These are phyloP conservation scores for Penicillium sp. DNA, from an alignment of 2,329 filamentous ascomycete species.

Conservation along the genomic window DNA sequence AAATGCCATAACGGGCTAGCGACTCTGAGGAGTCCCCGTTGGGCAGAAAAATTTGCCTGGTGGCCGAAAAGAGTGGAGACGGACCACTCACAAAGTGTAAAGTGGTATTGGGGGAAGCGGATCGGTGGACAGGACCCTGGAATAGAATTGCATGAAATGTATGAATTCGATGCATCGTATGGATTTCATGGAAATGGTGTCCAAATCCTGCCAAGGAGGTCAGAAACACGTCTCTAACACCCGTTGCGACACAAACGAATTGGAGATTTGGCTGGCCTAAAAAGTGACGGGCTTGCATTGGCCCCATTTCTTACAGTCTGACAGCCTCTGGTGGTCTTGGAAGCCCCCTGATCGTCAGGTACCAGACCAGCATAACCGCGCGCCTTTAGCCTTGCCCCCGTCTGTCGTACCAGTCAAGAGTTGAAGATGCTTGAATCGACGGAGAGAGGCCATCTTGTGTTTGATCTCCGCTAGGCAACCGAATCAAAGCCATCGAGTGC, in stretches of 20 bases:
- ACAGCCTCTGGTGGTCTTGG: background rate
- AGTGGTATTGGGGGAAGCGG: background rate
- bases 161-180: constrained; percentile 1
- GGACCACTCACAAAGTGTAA: constrained; percentile 10
- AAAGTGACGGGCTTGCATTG: constrained; percentile 13
- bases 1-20: background rate
- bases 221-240: constrained; percentile 9
- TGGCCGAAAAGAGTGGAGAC: constrained; percentile 9
- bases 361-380: constrained; percentile 14
- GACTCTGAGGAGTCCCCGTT: background rate
- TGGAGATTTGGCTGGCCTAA: background rate
- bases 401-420: constrained; percentile 2
- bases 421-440: background rate
- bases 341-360: constrained; percentile 25
- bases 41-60: constrained; percentile 1
- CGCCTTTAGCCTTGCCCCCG: constrained; percentile 11
- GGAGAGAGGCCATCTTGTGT: background rate
- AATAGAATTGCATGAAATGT: constrained; percentile 13
- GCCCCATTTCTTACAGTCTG: constrained; percentile 9
- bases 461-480: background rate
- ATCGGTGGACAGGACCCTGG: constrained; percentile 1
- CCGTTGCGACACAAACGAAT: background rate
- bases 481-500: background rate
- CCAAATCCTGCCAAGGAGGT: constrained; percentile 2
- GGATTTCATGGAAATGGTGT: background rate